phyloP scores from a whole-genome alignment of 345 rosid species.

The Camelina hispida region DNA sequence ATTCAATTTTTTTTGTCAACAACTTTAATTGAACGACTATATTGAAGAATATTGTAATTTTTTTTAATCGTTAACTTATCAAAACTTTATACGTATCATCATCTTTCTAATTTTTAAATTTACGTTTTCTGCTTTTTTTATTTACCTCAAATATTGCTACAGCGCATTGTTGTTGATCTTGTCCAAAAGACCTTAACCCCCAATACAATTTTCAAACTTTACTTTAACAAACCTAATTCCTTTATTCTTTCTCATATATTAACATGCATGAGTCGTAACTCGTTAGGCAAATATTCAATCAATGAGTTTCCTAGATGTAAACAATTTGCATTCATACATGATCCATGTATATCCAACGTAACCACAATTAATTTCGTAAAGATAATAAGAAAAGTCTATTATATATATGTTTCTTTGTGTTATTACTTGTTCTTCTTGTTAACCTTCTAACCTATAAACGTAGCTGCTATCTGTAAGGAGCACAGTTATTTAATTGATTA shows the following conservation, averaged over 20 bases:
- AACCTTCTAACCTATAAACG: slow-evolving; percentile 24
- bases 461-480: slow-evolving; percentile 25
- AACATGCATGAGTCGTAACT: slow-evolving; percentile 20
- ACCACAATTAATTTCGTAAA: not conserved
- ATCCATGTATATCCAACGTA: not conserved
- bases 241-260: not conserved
- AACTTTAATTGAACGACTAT: no score
- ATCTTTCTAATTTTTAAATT: no score
- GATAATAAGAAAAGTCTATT: not conserved
- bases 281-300: slow-evolving; percentile 32
- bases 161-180: not conserved
- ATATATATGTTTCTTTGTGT: not conserved
- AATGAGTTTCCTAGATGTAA: slow-evolving; percentile 25
- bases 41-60: no score
- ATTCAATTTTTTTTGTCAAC: no score
- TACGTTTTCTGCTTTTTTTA: no score
- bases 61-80: no score
- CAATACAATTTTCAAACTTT: slow-evolving; percentile 12
- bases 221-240: slow-evolving; percentile 15
- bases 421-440: slow-evolving; percentile 38
- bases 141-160: no score
- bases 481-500: not conserved
- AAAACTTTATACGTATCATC: no score
- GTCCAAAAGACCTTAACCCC: not conserved
- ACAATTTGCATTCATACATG: not conserved